Base-by-base conservation (phyloP, 1,139 yeast species). In the Suhomyces bolitotheri region DNA sequence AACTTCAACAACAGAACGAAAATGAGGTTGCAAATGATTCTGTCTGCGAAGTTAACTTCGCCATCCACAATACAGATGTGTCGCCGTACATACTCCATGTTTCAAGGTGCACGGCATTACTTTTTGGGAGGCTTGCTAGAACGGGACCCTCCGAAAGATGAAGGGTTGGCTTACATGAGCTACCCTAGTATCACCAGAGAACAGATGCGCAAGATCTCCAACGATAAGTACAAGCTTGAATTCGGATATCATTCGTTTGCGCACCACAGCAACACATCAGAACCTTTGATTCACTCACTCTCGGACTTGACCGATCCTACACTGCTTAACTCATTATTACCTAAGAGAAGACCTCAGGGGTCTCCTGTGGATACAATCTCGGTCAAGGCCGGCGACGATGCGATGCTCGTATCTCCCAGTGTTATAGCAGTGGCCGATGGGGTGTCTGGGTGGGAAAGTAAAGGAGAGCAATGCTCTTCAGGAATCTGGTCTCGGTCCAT, bases 341-440 rank as follows among this genome's bases (percentile, higher is more conserved):
- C 80, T 3, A 60, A 74, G 45, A 60, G 81, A 53, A 53, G 80
- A 41, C 74, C 79, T 0, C 71, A 66, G 26, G 80, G 80, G 2
- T 71, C 77, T 8, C 79, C 79, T 0, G 64, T 63, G 16, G 80
- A 75, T 43, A 76, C 82, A 0, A 54, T 76, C 5, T 71, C 78
- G 8, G 65, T 76, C 28, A 71, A 71, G 44, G 77, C 77, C 8
- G 82, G 82, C 1, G 83, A 78, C 44, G 83, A 78, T 50, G 80
- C 82, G n/a, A 73, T 76, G 76, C 58, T 78, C 30, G 75, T 75
- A 3, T 73, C 80, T 3, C 78, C 80, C 1, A 66, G 76, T 6
- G 68, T 77, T 19, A 49, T 78, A 34, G 82, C 78, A 1, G 68
- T 78, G 7, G 82, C 83, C 2, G 83, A 78, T 50, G 83, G 83